phyloP scores from a whole-genome alignment of 768 basidiomycete species.

The Hericium coralloides region DNA sequence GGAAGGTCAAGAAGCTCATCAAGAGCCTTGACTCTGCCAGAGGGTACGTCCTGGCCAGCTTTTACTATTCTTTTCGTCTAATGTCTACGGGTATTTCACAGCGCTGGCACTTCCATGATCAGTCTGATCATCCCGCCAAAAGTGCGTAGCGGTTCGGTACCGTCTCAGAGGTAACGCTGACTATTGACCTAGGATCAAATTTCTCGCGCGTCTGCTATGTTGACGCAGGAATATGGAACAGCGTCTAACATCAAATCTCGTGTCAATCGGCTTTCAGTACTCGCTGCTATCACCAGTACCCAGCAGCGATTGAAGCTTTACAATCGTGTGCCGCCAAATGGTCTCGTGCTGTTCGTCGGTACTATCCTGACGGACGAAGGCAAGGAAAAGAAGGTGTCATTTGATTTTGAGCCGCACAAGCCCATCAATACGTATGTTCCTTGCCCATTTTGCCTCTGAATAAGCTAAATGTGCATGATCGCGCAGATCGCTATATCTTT shows the following conservation, averaged over 20 bases:
- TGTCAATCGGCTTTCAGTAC: constrained; percentile 93
- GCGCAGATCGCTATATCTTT: constrained; percentile 89
- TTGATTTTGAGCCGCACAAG: constrained; percentile 98
- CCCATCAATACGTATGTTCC: constrained; percentile 90
- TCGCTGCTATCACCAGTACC: constrained; percentile 96
- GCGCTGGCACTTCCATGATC: constrained; percentile 98
- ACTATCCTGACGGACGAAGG: constrained; percentile 98
- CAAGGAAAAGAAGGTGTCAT: constrained; percentile 98
- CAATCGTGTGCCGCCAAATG: constrained; percentile 93
- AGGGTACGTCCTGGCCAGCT: constrained; percentile 41
- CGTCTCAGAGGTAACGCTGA: constrained; percentile 10
- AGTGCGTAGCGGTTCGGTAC: constrained; percentile 30
- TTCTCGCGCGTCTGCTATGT: constrained; percentile 88
- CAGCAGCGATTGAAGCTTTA: constrained; percentile 97
- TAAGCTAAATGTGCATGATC: not conserved
- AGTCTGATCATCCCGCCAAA: constrained; percentile 95
- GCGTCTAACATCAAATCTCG: constrained; percentile 99
- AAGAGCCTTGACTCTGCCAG: constrained; percentile 93
- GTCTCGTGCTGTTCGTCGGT: constrained; percentile 95
- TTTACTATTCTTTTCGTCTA: not conserved
- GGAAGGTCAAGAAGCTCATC: constrained; percentile 99
- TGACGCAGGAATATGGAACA: constrained; percentile 96
- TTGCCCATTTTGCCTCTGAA: not conserved
- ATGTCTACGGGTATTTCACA: constrained; percentile 25
- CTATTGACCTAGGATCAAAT: constrained; percentile 66